Evolutionary conservation across 495 filamentous ascomycete species (phyloP).

Genomic region (Neurospora terricola): DNA sequence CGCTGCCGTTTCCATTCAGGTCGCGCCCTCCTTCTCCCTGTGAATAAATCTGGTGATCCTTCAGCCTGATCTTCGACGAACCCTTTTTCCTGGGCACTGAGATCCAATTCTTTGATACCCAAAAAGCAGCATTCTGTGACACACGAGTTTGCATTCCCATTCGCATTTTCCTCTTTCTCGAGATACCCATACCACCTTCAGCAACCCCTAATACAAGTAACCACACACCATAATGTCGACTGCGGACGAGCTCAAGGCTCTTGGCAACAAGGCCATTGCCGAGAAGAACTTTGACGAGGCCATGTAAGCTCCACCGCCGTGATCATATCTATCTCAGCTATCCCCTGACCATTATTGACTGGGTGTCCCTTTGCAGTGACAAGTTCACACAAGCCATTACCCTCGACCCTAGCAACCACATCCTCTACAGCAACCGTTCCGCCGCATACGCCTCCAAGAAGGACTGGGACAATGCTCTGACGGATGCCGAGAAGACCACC

Average conservation of each 20-base stretch:
- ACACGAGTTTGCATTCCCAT: neutral
- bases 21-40: neutral
- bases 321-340: neutral
- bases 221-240: conserved; percentile 28
- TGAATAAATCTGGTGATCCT: neutral
- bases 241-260: conserved; percentile 70
- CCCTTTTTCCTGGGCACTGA: neutral
- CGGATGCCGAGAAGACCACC: conserved; percentile 86
- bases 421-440: conserved; percentile 95
- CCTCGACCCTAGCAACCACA: conserved; percentile 81
- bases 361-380: conserved; percentile 43
- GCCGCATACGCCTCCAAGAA: conserved; percentile 89
- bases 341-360: neutral
- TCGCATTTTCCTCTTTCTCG: neutral
- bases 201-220: neutral
- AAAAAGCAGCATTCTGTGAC: neutral
- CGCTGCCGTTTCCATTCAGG: neutral
- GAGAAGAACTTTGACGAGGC: conserved; percentile 94
- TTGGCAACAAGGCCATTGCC: conserved; percentile 96
- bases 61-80: neutral
- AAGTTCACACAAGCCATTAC: conserved; percentile 91
- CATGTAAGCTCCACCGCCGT: conserved; percentile 55
- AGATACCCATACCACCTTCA: neutral
- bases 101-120: neutral
- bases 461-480: conserved; percentile 72